These are phyloP conservation scores for Lanmaoa rubissima DNA, from an alignment of 768 basidiomycete species.

Conservation along the genomic window DNA sequence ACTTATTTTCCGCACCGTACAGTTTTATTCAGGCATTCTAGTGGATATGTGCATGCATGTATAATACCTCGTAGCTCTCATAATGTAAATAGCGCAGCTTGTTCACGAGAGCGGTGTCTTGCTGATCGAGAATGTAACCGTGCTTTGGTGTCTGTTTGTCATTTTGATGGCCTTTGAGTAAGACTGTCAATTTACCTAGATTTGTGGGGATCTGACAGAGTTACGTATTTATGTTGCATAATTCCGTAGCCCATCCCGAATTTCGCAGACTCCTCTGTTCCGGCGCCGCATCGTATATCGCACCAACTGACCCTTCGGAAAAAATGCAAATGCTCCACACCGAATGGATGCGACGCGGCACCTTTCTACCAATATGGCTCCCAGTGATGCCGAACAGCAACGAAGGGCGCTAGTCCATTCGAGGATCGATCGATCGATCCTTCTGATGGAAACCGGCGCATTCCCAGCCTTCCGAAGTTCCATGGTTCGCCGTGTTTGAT, in stretches of 20 bases:
- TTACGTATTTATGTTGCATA: conserved; percentile 26
- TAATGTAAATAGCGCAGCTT: conserved; percentile 34
- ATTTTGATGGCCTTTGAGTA: conserved; percentile 33
- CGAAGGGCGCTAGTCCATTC: conserved; percentile 17
- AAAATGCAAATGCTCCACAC: conserved; percentile 5
- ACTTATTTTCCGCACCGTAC: conserved; percentile 34
- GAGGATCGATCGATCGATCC: conserved; percentile 24
- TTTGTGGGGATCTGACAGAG: conserved; percentile 26
- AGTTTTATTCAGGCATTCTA: conserved; percentile 36
- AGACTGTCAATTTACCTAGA: conserved; percentile 30
- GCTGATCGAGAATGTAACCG: conserved; percentile 15
- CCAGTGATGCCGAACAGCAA: conserved; percentile 6
- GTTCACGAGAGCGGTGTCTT: conserved; percentile 1
- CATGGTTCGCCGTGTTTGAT: conserved; percentile 9
- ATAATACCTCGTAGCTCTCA: conserved; percentile 30
- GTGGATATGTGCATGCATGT: conserved; percentile 41
- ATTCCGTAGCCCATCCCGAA: conserved; percentile 10
- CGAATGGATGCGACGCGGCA: background rate
- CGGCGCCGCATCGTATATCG: conserved; percentile 7
- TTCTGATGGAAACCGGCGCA: conserved; percentile 32
- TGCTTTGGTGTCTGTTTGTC: conserved; percentile 21
- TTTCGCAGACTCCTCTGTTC: conserved; percentile 9
- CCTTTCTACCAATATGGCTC: conserved; percentile 3
- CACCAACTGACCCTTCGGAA: conserved; percentile 5
- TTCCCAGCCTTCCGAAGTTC: conserved; percentile 3